A percentile compares a stretch with the other conserved stretches of the same genome.
Conservation (phyloP, 805 yeast genomes). For the Spencermartinsiella europaea region DNA sequence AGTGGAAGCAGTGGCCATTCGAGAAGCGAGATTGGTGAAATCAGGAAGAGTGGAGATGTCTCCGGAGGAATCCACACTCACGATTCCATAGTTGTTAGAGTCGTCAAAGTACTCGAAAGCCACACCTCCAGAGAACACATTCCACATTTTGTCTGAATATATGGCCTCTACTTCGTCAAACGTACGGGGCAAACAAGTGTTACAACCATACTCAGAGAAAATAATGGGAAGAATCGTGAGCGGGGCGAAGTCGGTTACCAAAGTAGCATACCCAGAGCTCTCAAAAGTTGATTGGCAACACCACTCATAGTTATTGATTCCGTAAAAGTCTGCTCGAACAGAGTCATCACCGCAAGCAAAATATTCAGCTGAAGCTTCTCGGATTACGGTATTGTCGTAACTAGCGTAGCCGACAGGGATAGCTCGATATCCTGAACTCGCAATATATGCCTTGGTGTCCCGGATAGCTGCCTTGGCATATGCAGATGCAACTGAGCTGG, state of each 20-base stretch:
- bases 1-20: slow-evolving; percentile 47
- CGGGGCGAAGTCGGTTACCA: slow-evolving; percentile 60
- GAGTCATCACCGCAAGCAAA: slow-evolving; percentile 80
- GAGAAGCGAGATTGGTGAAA: slow-evolving; percentile 51
- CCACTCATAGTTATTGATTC: slow-evolving; percentile 94
- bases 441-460: slow-evolving; percentile 75
- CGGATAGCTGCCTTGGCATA: slow-evolving; percentile 94
- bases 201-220: slow-evolving; percentile 87
- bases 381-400: slow-evolving; percentile 75
- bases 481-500: slow-evolving; percentile 84
- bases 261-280: slow-evolving; percentile 65
- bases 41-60: slow-evolving; percentile 52
- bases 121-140: slow-evolving; percentile 90
- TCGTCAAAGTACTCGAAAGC: slow-evolving; percentile 89
- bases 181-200: slow-evolving; percentile 62
- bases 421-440: slow-evolving; percentile 53
- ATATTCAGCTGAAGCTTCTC: slow-evolving; percentile 70
- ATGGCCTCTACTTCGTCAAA: slow-evolving; percentile 76
- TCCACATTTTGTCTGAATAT: slow-evolving; percentile 70
- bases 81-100: slow-evolving; percentile 75
- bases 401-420: slow-evolving; percentile 96
- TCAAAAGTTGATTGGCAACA: slow-evolving; percentile 74
- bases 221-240: slow-evolving; percentile 80
- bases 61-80: slow-evolving; percentile 44
- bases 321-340: slow-evolving; percentile 84